Conservation (phyloP, 1,284 basidiomycete genomes). For the Agaricales sp. region DNA sequence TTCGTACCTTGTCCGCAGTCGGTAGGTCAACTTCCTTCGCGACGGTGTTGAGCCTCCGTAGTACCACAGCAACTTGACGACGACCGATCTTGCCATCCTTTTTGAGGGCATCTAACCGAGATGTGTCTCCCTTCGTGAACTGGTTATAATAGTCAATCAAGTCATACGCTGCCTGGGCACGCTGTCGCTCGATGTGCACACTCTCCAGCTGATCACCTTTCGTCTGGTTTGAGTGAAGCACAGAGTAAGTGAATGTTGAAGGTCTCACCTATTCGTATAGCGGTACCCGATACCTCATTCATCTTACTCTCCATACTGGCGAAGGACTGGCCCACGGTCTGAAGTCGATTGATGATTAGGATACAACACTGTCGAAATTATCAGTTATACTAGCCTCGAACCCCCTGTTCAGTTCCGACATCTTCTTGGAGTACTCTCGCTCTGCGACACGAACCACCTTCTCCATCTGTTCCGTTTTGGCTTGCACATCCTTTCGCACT, state of each 20-base stretch:
- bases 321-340: constrained; percentile 81
- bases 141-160: constrained; percentile 95
- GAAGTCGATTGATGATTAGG: constrained; percentile 7
- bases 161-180: constrained; percentile 91
- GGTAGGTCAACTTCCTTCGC: constrained; percentile 90
- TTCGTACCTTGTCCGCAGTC: constrained; percentile 60
- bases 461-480: constrained; percentile 85
- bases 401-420: constrained; percentile 84
- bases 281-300: constrained; percentile 90
- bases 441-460: constrained; percentile 86
- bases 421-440: constrained; percentile 88
- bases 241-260: not conserved
- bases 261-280: constrained; percentile 80
- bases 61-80: constrained; percentile 80
- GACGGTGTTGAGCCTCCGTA: constrained; percentile 82
- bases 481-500: constrained; percentile 80
- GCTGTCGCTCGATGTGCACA: constrained; percentile 85
- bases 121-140: constrained; percentile 79
- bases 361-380: constrained; percentile 4
- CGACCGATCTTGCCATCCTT: constrained; percentile 86
- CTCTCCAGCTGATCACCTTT: constrained; percentile 92
- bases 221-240: constrained; percentile 9
- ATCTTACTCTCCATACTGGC: constrained; percentile 80
- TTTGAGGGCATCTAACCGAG: constrained; percentile 67
- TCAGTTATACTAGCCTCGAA: constrained; percentile 64